Evolutionary conservation across 2,329 filamentous ascomycete genomes (phyloP), one percentile per base, ranked within the genome.

Genomic region (Trichothecium sympodiale): DNA sequence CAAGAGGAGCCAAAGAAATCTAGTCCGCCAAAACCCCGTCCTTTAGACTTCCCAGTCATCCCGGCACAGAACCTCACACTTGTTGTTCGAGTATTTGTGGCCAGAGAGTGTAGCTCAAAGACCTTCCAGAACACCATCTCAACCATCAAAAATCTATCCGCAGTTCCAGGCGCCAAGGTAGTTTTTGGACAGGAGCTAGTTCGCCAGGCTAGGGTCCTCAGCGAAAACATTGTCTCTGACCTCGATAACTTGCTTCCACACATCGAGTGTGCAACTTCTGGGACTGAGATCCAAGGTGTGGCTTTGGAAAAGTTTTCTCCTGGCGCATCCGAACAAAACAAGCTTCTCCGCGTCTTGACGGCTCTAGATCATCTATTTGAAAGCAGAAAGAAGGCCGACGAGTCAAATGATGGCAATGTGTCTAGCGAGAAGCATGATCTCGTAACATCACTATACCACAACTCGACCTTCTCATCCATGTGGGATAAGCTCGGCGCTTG

Each of bases 51-150:
- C 20, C 91, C 91, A 1, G 70, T 88, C 31, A 80, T 98, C 37
- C 88, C 91, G 5, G 77, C 89, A 20, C 74, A 87, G 52, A 95
- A 96, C 53, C 72, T 98, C 38, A 84, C 83, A 39, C 68, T 96
- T 38, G 87, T 98, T n/a, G 84, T 96, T 47, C 91, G 91, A 54
- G 94, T 98, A 38, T 83, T 98, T 45, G 86, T 94, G 30, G 89
- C 89, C 43, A 82, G 88, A 33, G 91, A 98, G 58, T 98, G 91
- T 61, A 94, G 86, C 52, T 88, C 85, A 43, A 95, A 94, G 67
- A 96, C 91, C 0, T 98, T 98, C 70, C 84, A 91, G 54, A 93
- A 96, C 57, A 96, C 91, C 1, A 74, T 98, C 36, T 91, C 89
- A 13, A 93, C 93, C n/a, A 94, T 98, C 66, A 96, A 94, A 64